A percentile compares a stretch with the other conserved stretches of the same genome.
These are phyloP conservation scores for Eucalyptus microcorys DNA, from an alignment of 345 rosid genomes.

Conservation along the genomic window DNA sequence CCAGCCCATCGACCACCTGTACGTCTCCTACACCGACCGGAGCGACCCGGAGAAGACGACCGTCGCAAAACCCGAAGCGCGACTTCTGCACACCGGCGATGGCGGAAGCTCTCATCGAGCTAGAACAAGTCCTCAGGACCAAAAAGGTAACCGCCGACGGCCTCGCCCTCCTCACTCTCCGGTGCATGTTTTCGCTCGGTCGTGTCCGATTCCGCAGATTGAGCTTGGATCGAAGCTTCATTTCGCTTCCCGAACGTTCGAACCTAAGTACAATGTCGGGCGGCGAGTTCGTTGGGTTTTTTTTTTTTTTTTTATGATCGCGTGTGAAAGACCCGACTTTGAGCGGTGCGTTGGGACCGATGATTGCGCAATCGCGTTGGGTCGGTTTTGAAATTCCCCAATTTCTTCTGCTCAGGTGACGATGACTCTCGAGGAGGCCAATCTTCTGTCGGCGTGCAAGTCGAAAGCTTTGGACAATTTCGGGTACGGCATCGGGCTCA, in stretches of 20 bases:
- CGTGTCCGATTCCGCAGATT: background rate
- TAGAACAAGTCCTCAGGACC: slow-evolving; percentile 17
- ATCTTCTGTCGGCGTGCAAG: slow-evolving; percentile 7
- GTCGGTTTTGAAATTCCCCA: background rate
- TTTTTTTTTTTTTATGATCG: background rate
- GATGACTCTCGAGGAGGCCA: slow-evolving; percentile 24
- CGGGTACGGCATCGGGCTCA: background rate
- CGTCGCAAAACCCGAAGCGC: background rate
- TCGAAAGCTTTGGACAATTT: slow-evolving; percentile 15
- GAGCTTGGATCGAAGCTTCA: background rate
- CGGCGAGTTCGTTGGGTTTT: background rate
- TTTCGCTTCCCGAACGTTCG: background rate
- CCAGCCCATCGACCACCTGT: background rate
- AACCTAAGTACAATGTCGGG: background rate
- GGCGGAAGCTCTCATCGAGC: slow-evolving; percentile 24
- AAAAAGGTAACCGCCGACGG: slow-evolving; percentile 6
- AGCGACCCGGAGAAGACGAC: background rate
- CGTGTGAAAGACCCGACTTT: background rate
- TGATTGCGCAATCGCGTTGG: background rate
- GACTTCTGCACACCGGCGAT: slow-evolving; percentile 1
- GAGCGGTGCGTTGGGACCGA: background rate
- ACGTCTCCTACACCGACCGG: background rate
- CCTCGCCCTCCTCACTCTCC: background rate
- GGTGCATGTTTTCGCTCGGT: background rate
- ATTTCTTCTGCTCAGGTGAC: slow-evolving; percentile 1